Percentiles rank a stretch among this genome's conserved stretches.
phyloP scores from a whole-genome alignment of 345 rosid species.

The Aegle marmelos region DNA sequence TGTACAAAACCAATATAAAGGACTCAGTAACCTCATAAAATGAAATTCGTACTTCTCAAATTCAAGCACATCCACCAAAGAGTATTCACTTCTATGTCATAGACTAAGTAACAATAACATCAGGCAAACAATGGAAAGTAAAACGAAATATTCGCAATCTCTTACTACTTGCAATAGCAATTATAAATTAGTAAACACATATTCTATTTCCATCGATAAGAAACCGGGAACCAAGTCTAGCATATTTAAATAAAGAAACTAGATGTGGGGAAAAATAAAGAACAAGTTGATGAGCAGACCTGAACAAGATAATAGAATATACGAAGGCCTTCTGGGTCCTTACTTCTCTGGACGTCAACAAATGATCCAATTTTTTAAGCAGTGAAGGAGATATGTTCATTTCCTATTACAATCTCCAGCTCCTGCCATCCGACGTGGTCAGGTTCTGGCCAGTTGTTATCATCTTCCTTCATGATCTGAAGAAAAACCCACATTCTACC shows the following conservation, averaged over 20 bases:
- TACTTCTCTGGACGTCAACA: conserved; percentile 90
- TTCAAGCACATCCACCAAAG: too few relatives aligned
- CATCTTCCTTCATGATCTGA: conserved; percentile 99
- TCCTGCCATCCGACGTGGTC: conserved; percentile 96
- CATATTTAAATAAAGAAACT: neutral
- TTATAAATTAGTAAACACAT: neutral
- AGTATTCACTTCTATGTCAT: neutral
- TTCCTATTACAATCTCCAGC: conserved; percentile 97
- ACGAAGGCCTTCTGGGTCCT: conserved; percentile 98
- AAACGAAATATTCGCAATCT: too few relatives aligned
- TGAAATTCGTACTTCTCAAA: too few relatives aligned
- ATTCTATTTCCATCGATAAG: neutral
- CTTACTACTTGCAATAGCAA: neutral
- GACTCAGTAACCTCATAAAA: too few relatives aligned
- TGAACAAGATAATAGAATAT: conserved; percentile 98
- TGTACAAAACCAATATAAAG: too few relatives aligned
- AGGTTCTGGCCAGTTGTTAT: conserved; percentile 97
- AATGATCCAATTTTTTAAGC: conserved; percentile 98
- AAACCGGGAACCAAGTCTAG: neutral
- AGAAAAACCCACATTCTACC: conserved; percentile 4
- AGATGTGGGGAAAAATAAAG: neutral
- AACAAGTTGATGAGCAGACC: conserved; percentile 40
- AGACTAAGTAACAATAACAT: neutral
- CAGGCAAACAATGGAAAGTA: neutral
- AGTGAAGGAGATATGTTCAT: conserved; percentile 93